Percentiles rank a stretch among this genome's conserved stretches.
Evolutionary conservation across 2,329 filamentous ascomycete species (phyloP).

Genomic region (Hymenoscyphus fraxineus): DNA sequence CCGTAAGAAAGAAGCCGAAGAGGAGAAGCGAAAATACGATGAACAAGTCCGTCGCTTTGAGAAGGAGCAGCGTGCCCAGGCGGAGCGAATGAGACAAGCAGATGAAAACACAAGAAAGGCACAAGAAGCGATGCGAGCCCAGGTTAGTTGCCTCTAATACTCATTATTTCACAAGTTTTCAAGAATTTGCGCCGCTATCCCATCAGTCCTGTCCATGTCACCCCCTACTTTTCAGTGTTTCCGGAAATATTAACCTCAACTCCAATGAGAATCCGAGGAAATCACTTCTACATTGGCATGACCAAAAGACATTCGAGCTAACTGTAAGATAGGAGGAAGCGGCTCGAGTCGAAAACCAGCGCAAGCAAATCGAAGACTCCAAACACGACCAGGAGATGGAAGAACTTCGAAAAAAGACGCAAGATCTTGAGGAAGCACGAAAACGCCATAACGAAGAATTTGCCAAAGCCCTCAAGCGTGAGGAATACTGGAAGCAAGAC

Average conservation of each 20-base stretch:
- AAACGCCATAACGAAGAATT: background rate
- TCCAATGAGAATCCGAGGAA: background rate
- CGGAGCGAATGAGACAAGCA: background rate
- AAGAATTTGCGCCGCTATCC: background rate
- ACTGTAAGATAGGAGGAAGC: background rate
- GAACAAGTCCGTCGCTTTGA: background rate
- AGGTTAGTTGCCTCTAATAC: background rate
- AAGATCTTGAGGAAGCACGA: background rate
- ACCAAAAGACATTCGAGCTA: background rate
- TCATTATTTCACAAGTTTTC: background rate
- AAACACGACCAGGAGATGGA: background rate
- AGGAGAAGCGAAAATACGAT: background rate
- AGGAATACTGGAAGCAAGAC: conserved; percentile 2
- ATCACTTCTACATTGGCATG: too few species aligned
- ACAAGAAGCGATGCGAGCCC: background rate
- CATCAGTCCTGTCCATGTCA: background rate
- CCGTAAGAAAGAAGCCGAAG: background rate
- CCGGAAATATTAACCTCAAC: background rate
- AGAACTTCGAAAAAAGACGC: background rate
- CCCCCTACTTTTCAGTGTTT: background rate
- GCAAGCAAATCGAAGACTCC: conserved; percentile 1
- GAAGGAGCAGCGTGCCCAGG: background rate
- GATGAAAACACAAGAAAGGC: background rate
- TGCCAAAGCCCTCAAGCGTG: background rate
- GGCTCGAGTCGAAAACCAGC: background rate